These are phyloP conservation scores for Geranium brycei DNA, from an alignment of 345 rosid genomes.

Conservation along the genomic window DNA sequence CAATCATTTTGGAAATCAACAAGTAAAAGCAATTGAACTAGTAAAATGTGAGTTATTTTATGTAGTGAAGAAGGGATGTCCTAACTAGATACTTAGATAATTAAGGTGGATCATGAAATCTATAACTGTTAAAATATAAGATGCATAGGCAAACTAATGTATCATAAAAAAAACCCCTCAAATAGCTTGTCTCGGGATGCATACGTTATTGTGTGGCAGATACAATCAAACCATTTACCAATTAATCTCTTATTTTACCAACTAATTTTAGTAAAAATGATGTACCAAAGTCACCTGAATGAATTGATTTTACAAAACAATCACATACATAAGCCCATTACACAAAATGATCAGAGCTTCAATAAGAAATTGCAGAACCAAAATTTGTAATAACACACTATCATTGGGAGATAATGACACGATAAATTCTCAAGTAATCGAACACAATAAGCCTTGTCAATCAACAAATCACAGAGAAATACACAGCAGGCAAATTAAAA, in stretches of 20 bases:
- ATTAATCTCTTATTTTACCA: background rate
- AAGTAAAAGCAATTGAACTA: too few species aligned
- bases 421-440: too few species aligned
- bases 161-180: too few species aligned
- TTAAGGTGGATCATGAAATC: background rate
- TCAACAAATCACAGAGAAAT: background rate
- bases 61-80: too few species aligned
- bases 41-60: too few species aligned
- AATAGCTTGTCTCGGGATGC: background rate
- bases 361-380: background rate
- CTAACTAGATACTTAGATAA: background rate
- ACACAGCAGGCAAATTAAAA: background rate
- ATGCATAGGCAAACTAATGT: background rate
- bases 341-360: background rate
- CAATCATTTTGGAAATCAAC: background rate
- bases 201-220: background rate
- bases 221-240: background rate
- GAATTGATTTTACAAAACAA: background rate
- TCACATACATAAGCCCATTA: background rate
- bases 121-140: too few species aligned
- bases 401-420: background rate
- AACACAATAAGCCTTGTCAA: background rate
- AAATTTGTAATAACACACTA: background rate
- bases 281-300: too few species aligned
- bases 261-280: background rate